Base-by-base conservation (phyloP, 2,329 filamentous ascomycete species). In the Xylariomycetidae sp. region DNA sequence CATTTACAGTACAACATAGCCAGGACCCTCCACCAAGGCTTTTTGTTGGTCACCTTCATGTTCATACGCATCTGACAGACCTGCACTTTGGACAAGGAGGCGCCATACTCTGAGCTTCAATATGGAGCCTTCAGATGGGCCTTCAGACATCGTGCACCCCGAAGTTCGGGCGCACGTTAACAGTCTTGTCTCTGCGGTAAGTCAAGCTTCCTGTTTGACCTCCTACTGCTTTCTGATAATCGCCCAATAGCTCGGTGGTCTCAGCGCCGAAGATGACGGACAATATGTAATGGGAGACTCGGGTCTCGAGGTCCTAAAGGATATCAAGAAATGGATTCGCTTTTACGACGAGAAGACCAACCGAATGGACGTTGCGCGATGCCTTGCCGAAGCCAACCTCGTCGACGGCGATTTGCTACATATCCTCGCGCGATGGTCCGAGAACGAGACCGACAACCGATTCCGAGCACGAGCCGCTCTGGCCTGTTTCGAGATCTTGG, bases 311-410 rank as follows among this genome's bases (percentile, higher is more conserved):
- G 92, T 89, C 53, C 70, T 98, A 37, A 88, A 90, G 42, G 92
- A 98, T 62, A 72, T 98, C 34, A 90, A 92, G 56, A 82, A 83
- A 75, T 98, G 92, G 92, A 74, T 98, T 47, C 88, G 87, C 48
- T 78, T 95, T 43, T 92, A 92, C 68, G 89, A 95, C 59, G 85
- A 94, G 56, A 93, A 93, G 58, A 79, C 82, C 44, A 93, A 95
- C 56, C 82, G 90, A 46, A 83, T 94, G 70, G 92, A 98, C 56
- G 92, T 98, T 39, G 89, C 90, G 40, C 76, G 92, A 62, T 95
- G 88, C 58, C 70, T 96, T 47, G 82, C 87, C 53, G 88, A 96
- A 59, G 84, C 88, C 27, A 95, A 95, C 53, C 62, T 98, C n/a
- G 76, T 96, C 36, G 82, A 82, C 53, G 85, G 86, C 31, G 92